Conservation (phyloP, 2,329 filamentous ascomycete genomes). For the Botrytis medusae region DNA sequence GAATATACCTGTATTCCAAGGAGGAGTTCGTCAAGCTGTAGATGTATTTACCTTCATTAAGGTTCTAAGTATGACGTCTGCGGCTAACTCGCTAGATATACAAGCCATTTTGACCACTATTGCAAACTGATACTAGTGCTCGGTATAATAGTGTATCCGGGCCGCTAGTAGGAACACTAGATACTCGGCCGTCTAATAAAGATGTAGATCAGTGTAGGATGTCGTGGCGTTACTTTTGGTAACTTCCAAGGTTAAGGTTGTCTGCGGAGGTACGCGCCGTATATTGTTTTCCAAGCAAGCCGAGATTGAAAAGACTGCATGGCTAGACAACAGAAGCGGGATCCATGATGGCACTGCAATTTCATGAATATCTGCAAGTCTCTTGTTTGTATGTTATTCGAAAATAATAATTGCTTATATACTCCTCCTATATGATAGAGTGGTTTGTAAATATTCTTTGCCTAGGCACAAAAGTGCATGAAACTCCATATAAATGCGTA, state of each 20-base stretch:
- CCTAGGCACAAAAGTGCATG: background rate
- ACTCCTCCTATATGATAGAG: background rate
- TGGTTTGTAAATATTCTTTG: background rate
- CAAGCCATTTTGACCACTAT: background rate
- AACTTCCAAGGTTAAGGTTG: background rate
- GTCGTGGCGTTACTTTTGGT: background rate
- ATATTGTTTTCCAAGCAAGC: background rate
- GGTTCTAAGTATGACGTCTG: constrained; percentile 5
- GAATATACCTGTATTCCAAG: background rate
- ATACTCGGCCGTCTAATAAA: background rate
- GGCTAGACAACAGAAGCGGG: background rate
- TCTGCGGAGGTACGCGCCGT: background rate
- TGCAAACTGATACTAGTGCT: background rate
- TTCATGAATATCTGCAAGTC: background rate
- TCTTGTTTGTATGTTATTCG: background rate
- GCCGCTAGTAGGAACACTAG: background rate
- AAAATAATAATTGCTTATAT: background rate
- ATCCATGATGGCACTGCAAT: background rate
- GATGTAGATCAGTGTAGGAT: background rate
- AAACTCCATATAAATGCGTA: constrained; percentile 19
- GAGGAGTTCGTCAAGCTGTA: background rate
- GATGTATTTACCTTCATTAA: background rate
- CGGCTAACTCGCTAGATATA: background rate
- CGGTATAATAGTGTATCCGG: background rate
- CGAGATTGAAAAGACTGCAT: background rate